These are phyloP conservation scores for Phialocephala sp. DNA, from an alignment of 2,329 filamentous ascomycete species.

Conservation along the genomic window DNA sequence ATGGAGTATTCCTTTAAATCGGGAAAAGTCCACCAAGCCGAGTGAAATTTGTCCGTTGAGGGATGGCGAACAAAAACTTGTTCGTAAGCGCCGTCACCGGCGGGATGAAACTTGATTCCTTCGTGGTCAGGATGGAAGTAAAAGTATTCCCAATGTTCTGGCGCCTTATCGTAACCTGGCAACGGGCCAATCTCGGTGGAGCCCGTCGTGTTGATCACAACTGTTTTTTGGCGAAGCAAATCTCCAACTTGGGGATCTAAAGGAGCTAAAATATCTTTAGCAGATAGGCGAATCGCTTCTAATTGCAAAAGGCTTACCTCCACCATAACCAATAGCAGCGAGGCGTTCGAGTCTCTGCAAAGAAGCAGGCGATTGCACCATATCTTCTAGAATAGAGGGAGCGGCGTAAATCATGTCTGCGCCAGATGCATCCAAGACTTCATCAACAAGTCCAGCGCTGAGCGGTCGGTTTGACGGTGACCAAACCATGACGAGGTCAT, in stretches of 20 bases:
- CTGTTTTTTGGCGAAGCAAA: conserved; percentile 39
- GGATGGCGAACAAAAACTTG: conserved; percentile 1
- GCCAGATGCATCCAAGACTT: not conserved
- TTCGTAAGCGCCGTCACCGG: conserved; percentile 16
- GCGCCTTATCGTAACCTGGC: not conserved
- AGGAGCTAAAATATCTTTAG: conserved; percentile 34
- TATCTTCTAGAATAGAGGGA: conserved; percentile 42
- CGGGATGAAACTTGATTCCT: conserved; percentile 25
- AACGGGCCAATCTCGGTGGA: conserved; percentile 21
- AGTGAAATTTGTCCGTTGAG: conserved; percentile 32
- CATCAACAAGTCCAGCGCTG: not conserved
- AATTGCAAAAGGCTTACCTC: not conserved
- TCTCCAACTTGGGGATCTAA: not conserved
- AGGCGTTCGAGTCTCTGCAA: conserved; percentile 45
- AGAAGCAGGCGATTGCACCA: conserved; percentile 17
- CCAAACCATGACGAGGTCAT: not conserved
- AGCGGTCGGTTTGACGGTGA: not conserved
- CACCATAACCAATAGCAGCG: conserved; percentile 24
- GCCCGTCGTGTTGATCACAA: conserved; percentile 42
- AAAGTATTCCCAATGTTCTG: conserved; percentile 24
- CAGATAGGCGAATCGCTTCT: conserved; percentile 30
- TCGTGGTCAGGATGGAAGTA: conserved; percentile 17
- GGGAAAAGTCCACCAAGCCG: conserved; percentile 40
- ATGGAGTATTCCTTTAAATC: not conserved
- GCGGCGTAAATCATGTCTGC: conserved; percentile 37